Conservation (phyloP, 208 protist species). For the Leptomonas seymouri region DNA sequence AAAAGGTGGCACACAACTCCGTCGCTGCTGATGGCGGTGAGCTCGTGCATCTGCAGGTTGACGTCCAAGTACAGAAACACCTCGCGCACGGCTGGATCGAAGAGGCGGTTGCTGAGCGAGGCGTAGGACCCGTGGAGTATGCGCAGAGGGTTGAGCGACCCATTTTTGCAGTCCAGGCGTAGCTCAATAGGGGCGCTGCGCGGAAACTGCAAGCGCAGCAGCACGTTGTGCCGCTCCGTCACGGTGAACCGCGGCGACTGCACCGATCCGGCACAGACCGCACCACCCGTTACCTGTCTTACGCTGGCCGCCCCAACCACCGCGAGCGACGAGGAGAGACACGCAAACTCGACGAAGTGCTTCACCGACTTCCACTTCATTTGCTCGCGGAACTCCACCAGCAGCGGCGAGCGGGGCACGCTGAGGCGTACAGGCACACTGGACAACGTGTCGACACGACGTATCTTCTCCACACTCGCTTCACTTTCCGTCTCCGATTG, state of each 20-base stretch:
- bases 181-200: constrained; percentile 37
- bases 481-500: constrained; percentile 9
- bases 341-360: constrained; percentile 29
- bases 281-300: constrained; percentile 25
- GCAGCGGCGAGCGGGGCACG: constrained; percentile 6
- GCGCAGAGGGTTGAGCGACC: constrained; percentile 22
- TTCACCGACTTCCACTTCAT: constrained; percentile 32
- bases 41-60: constrained; percentile 41
- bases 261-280: constrained; percentile 21
- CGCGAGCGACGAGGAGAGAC: constrained; percentile 28
- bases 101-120: constrained; percentile 29
- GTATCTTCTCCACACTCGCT: constrained; percentile 7
- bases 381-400: constrained; percentile 31
- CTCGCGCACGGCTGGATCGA: constrained; percentile 35
- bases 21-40: constrained; percentile 47
- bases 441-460: neutral
- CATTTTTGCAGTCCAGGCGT: constrained; percentile 45
- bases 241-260: constrained; percentile 45
- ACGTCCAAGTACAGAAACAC: constrained; percentile 40
- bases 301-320: neutral
- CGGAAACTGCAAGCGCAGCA: constrained; percentile 51
- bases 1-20: constrained; percentile 49
- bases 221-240: constrained; percentile 54
- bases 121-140: constrained; percentile 30
- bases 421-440: neutral